Evolutionary conservation across 148 eudicot genomes (phyloP).

Genomic region (Rhododendron ovatum): DNA sequence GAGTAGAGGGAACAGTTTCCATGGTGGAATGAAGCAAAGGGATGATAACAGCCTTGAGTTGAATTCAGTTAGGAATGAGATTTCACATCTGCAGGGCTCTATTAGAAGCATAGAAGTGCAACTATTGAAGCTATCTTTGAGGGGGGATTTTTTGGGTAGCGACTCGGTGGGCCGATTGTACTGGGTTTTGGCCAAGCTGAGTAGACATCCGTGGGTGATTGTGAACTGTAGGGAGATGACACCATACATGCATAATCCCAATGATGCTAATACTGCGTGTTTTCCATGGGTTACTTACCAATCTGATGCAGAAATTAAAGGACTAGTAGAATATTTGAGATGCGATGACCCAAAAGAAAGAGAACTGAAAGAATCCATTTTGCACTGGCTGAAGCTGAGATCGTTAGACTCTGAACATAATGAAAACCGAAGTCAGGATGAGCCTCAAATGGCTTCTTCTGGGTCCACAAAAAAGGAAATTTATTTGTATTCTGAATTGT

Average conservation of each 20-base stretch:
- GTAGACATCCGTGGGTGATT: slow-evolving; percentile 35
- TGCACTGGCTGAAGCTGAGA: slow-evolving; percentile 39
- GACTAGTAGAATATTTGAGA: slow-evolving; percentile 39
- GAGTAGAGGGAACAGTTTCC: slow-evolving; percentile 26
- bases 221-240: slow-evolving; percentile 26
- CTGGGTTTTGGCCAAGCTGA: slow-evolving; percentile 46
- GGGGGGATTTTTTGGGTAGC: slow-evolving; percentile 61
- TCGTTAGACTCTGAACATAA: slow-evolving; percentile 26
- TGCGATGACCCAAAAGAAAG: slow-evolving; percentile 44
- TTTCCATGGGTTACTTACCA: slow-evolving; percentile 50
- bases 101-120: slow-evolving; percentile 35
- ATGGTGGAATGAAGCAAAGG: slow-evolving; percentile 17
- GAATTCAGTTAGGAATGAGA: slow-evolving; percentile 30
- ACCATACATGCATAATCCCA: slow-evolving; percentile 22
- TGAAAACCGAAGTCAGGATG: slow-evolving; percentile 22
- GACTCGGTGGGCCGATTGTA: slow-evolving; percentile 53
- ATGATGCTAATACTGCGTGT: slow-evolving; percentile 15
- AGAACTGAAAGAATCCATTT: slow-evolving; percentile 48
- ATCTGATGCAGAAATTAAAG: slow-evolving; percentile 44
- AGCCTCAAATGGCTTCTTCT: slow-evolving; percentile 13
- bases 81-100: slow-evolving; percentile 36
- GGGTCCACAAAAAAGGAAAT: slow-evolving; percentile 14
- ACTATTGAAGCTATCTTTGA: slow-evolving; percentile 46
- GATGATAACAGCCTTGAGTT: slow-evolving; percentile 26
- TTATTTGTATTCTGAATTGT: slow-evolving; percentile 10